Conservation (phyloP, 2,329 filamentous ascomycete genomes). For the Immersiporthe knoxdaviesiana region DNA sequence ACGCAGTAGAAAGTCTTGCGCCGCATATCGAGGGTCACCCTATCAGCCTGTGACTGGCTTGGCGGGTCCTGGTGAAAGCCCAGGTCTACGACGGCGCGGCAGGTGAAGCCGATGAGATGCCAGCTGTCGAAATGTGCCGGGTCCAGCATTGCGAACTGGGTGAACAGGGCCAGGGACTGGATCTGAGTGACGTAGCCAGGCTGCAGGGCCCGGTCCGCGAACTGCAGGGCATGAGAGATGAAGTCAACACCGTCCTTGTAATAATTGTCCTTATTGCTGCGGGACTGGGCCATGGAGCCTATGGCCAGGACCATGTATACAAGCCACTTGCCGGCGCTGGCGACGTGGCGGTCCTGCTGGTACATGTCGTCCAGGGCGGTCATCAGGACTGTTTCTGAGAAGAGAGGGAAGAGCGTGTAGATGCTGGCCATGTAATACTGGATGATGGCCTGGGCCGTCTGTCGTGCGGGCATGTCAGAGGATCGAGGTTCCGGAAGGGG, state of each 20-base stretch:
- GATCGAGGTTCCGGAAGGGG: conserved; percentile 65
- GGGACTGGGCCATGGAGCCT: conserved; percentile 73
- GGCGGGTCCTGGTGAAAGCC: conserved; percentile 93
- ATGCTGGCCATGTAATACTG: conserved; percentile 86
- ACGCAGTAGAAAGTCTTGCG: conserved; percentile 88
- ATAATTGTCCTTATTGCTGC: conserved; percentile 66
- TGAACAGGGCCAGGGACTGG: conserved; percentile 82
- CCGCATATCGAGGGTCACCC: conserved; percentile 73
- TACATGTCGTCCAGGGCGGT: conserved; percentile 82
- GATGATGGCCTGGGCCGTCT: conserved; percentile 69
- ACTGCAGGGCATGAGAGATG: conserved; percentile 67
- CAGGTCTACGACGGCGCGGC: conserved; percentile 83
- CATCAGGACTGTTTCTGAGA: conserved; percentile 78
- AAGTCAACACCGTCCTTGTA: conserved; percentile 61
- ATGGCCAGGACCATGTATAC: conserved; percentile 90
- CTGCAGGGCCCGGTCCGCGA: conserved; percentile 80
- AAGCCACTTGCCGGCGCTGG: conserved; percentile 78
- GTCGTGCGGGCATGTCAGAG: conserved; percentile 69
- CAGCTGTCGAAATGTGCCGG: conserved; percentile 91
- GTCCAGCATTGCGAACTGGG: conserved; percentile 87
- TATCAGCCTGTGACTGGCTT: conserved; percentile 67
- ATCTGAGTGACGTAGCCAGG: conserved; percentile 86
- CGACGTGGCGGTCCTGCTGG: conserved; percentile 66
- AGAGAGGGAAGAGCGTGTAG: conserved; percentile 78
- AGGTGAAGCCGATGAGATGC: conserved; percentile 90